phyloP scores from a whole-genome alignment of 2,329 filamentous ascomycete species.

The Zelopaecilomyces penicillatus region DNA sequence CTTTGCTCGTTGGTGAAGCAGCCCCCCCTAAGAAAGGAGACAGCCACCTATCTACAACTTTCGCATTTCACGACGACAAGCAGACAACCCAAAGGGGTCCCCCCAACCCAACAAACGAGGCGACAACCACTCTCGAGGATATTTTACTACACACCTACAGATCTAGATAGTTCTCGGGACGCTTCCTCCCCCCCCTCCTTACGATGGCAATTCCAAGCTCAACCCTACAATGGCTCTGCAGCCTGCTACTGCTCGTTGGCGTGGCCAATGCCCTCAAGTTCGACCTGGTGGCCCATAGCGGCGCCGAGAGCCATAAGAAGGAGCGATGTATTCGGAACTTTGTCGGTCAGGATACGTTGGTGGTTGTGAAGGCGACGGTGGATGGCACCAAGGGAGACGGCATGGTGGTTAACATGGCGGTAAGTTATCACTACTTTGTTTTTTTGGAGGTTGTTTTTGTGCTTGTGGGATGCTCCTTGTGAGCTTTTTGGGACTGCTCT shows the following conservation, averaged over 20 bases:
- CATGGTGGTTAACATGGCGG: constrained; percentile 88
- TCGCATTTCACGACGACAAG: neutral
- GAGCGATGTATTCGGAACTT: constrained; percentile 97
- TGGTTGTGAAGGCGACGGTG: constrained; percentile 87
- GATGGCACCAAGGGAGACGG: constrained; percentile 85
- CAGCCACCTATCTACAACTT: neutral
- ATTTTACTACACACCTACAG: no score
- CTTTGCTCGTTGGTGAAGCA: no score
- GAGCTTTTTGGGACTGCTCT: no score
- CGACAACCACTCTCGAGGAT: no score
- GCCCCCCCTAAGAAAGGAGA: no score
- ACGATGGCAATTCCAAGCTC: constrained; percentile 36
- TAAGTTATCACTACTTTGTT: constrained; percentile 33
- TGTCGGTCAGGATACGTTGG: constrained; percentile 81
- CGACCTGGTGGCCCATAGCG: constrained; percentile 66
- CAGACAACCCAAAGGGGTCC: neutral
- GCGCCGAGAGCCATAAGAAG: constrained; percentile 45
- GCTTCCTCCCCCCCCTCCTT: neutral
- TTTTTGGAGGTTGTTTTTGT: neutral
- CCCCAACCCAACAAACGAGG: no score
- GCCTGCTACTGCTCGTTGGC: constrained; percentile 47
- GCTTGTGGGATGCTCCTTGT: neutral
- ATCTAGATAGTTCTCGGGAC: no score
- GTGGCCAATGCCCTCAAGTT: constrained; percentile 74
- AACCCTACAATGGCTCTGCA: constrained; percentile 50